phyloP scores from a whole-genome alignment of 2,329 filamentous ascomycete genomes.

The Penicillium sp. region DNA sequence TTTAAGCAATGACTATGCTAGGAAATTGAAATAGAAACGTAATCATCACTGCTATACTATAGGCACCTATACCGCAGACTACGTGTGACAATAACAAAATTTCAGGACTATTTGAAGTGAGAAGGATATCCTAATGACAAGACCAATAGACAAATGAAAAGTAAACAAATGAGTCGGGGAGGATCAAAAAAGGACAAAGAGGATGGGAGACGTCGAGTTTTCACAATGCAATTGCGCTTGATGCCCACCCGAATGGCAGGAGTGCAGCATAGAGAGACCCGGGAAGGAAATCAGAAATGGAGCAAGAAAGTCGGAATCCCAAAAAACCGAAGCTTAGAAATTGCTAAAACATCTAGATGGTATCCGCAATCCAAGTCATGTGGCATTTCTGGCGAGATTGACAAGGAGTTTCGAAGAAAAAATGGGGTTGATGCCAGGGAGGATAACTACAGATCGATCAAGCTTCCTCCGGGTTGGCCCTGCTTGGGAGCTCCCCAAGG shows the following conservation, averaged over 20 bases:
- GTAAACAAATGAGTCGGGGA: background rate
- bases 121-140: constrained; percentile 25
- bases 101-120: constrained; percentile 19
- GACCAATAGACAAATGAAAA: constrained; percentile 16
- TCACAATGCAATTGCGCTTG: constrained; percentile 7
- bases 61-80: too few relatives aligned
- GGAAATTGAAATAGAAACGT: too few relatives aligned
- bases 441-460: constrained; percentile 53
- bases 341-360: background rate
- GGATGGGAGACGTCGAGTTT: background rate
- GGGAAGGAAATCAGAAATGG: background rate
- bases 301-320: too few relatives aligned
- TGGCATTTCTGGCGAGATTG: too few relatives aligned
- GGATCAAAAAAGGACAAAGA: background rate
- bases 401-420: too few relatives aligned
- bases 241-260: background rate
- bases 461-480: constrained; percentile 48
- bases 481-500: constrained; percentile 51
- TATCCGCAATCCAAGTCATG: too few relatives aligned
- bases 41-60: too few relatives aligned
- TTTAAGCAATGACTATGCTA: too few relatives aligned
- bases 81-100: too few relatives aligned
- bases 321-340: background rate
- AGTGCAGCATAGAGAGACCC: background rate
- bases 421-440: background rate